These are phyloP conservation scores for Secale cereale DNA, from an alignment of 176 grass and related monocot genomes.

Conservation along the genomic window DNA sequence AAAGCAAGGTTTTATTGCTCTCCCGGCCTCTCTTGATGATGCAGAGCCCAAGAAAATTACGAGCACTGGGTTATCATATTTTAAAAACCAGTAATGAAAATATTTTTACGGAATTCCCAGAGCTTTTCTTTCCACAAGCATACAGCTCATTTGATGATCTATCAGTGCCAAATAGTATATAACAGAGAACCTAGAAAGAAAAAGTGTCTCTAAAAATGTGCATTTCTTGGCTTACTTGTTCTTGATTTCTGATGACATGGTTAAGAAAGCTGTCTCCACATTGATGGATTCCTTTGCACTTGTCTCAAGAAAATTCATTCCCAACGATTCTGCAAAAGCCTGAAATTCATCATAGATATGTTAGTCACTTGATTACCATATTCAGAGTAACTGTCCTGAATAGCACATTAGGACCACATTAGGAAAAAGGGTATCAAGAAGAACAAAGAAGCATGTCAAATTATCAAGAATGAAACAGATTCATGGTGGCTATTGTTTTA, in stretches of 20 bases:
- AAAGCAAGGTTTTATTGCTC: no score
- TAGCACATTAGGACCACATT: background rate
- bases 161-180: background rate
- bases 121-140: background rate
- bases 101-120: background rate
- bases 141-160: background rate
- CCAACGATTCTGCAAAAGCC: conserved; percentile 87
- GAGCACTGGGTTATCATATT: no score
- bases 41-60: no score
- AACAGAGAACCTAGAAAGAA: background rate
- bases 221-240: conserved; percentile 46
- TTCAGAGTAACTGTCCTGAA: background rate
- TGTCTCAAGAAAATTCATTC: conserved; percentile 90
- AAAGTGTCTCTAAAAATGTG: background rate
- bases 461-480: background rate
- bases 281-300: conserved; percentile 96
- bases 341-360: conserved; percentile 31
- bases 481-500: background rate
- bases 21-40: no score
- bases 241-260: conserved; percentile 96
- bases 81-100: no score
- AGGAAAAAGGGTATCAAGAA: background rate
- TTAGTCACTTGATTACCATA: background rate
- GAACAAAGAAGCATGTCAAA: background rate
- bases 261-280: conserved; percentile 93